Conservation (phyloP, 108 stramenopile genomes). For the Nannochloropsis salina region DNA sequence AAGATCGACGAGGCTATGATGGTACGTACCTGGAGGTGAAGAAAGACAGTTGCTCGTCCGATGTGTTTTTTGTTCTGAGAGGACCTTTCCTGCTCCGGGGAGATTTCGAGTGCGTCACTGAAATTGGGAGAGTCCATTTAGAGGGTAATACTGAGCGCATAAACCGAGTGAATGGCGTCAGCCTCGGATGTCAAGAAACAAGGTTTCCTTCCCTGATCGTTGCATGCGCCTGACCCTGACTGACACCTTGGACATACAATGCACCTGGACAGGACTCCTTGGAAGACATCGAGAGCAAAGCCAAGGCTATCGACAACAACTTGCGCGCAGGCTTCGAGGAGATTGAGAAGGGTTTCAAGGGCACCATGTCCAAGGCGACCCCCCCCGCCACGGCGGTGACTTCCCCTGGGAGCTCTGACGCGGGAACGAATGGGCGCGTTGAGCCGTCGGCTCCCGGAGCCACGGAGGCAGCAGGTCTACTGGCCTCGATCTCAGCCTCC, state of each 20-base stretch:
- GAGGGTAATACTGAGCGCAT: too few relatives aligned
- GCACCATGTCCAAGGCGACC: background rate
- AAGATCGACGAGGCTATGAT: conserved; percentile 10
- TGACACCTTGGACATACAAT: too few relatives aligned
- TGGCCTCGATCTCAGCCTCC: background rate
- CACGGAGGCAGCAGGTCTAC: background rate
- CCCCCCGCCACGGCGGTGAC: background rate
- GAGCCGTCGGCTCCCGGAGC: background rate
- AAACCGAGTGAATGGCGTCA: too few relatives aligned
- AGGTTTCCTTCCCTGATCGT: too few relatives aligned
- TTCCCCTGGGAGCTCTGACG: background rate
- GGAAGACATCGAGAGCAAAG: conserved; percentile 20
- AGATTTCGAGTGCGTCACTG: too few relatives aligned
- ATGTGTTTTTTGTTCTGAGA: too few relatives aligned
- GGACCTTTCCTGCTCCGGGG: too few relatives aligned
- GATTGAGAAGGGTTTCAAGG: conserved; percentile 6
- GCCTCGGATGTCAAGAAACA: too few relatives aligned
- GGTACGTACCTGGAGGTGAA: background rate
- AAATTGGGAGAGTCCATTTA: too few relatives aligned
- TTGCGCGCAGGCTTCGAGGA: background rate
- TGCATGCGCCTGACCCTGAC: too few relatives aligned
- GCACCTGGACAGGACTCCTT: background rate
- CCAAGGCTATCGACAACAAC: background rate
- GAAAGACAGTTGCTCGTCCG: too few relatives aligned
- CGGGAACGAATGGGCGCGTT: background rate